These are phyloP conservation scores for Oldenlandia corymbosa DNA, from an alignment of 257 asterid species.

Conservation along the genomic window DNA sequence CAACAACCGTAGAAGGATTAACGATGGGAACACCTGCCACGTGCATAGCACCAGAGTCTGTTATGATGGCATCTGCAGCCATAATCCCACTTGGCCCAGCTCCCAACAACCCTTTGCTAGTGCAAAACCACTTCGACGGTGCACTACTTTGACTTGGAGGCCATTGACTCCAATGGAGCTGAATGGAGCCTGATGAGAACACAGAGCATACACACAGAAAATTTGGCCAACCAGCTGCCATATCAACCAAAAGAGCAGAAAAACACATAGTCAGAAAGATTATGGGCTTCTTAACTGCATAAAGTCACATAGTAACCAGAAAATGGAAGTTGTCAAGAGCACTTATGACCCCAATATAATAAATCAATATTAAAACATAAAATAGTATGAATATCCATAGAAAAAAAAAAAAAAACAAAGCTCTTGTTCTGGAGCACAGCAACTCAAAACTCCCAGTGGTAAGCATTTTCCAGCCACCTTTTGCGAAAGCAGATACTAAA, in stretches of 20 bases:
- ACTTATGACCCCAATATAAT: background rate
- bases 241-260: slow-evolving; percentile 15
- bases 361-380: background rate
- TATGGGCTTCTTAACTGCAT: background rate
- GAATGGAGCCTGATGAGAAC: slow-evolving; percentile 95
- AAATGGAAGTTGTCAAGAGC: background rate
- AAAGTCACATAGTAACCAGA: background rate
- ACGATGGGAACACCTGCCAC: slow-evolving; percentile 99
- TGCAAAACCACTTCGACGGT: slow-evolving; percentile 87
- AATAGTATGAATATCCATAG: background rate
- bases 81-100: slow-evolving; percentile 99
- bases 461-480: background rate
- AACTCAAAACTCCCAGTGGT: background rate
- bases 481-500: background rate
- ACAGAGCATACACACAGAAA: slow-evolving; percentile 98
- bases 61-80: slow-evolving; percentile 99
- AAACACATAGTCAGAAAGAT: background rate
- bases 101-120: slow-evolving; percentile 97
- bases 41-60: slow-evolving; percentile 98
- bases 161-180: slow-evolving; percentile 98
- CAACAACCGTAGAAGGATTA: slow-evolving; percentile 97
- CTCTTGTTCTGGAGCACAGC: background rate
- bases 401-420: background rate
- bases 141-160: slow-evolving; percentile 71
- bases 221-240: slow-evolving; percentile 99